A percentile compares a stretch with the other conserved stretches of the same genome.
Evolutionary conservation across 2,329 filamentous ascomycete genomes (phyloP).

Genomic region (Xylariomycetidae sp.): DNA sequence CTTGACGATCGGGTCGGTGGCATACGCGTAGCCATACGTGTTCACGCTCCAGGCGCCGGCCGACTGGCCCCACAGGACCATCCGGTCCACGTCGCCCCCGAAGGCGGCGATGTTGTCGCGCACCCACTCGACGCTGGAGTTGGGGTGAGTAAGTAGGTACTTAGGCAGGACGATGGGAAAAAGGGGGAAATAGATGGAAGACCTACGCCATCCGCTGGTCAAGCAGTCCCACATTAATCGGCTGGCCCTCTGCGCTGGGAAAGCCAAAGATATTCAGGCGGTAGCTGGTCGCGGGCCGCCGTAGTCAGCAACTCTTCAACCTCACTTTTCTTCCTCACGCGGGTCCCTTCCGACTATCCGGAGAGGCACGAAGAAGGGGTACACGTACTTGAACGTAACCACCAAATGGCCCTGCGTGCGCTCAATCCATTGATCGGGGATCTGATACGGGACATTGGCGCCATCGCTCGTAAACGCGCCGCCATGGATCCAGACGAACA

Average conservation of each 20-base stretch:
- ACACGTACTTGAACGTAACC: constrained; percentile 8
- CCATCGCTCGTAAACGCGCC: constrained; percentile 7
- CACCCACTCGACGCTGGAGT: constrained; percentile 40
- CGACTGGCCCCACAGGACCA: constrained; percentile 42
- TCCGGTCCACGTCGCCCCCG: constrained; percentile 40
- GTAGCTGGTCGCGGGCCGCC: constrained; percentile 8
- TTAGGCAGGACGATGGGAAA: no score
- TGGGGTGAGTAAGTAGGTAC: background rate
- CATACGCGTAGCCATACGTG: constrained; percentile 9
- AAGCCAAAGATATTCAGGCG: constrained; percentile 24
- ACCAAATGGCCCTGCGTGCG: constrained; percentile 13
- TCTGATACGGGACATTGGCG: constrained; percentile 10
- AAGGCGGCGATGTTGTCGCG: constrained; percentile 43
- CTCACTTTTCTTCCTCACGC: no score
- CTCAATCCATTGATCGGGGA: constrained; percentile 11
- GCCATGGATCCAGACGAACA: constrained; percentile 13
- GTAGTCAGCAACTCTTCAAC: constrained; percentile 1
- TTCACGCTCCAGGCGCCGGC: constrained; percentile 29
- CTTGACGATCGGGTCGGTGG: constrained; percentile 27
- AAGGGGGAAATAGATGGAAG: no score
- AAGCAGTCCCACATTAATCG: constrained; percentile 42
- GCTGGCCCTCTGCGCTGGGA: constrained; percentile 15
- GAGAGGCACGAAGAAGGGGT: background rate
- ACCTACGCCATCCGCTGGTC: constrained; percentile 43
- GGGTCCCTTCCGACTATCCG: no score